Percentiles rank a stretch among this genome's conserved stretches.
Conservation (phyloP, 2,329 filamentous ascomycete genomes). For the Macrophomina tecta region DNA sequence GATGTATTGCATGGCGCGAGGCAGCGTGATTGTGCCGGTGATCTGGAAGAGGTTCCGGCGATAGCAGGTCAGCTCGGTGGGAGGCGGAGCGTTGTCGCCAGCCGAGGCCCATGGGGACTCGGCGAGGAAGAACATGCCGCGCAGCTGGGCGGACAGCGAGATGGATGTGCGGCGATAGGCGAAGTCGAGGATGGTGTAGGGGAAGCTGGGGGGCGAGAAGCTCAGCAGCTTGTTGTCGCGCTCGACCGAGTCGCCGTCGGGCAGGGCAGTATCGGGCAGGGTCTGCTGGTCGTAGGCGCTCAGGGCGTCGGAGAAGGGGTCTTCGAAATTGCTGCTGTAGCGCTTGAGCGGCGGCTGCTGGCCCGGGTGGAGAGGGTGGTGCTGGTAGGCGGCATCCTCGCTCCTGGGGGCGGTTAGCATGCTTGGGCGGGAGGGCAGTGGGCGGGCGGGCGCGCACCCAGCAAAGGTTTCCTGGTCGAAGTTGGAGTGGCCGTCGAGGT, state of each 20-base stretch:
- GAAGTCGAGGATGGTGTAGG: conserved; percentile 70
- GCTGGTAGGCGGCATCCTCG: conserved; percentile 56
- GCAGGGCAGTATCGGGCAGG: conserved; percentile 52
- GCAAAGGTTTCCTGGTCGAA: conserved; percentile 67
- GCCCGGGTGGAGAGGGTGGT: conserved; percentile 49
- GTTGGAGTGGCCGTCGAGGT: conserved; percentile 64
- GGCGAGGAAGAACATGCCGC: conserved; percentile 88
- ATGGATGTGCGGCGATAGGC: conserved; percentile 67
- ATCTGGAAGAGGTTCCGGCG: conserved; percentile 95
- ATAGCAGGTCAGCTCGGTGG: conserved; percentile 92
- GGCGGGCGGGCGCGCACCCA: conserved; percentile 53
- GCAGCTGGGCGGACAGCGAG: conserved; percentile 75
- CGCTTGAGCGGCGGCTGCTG: conserved; percentile 50
- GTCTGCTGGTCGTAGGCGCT: conserved; percentile 55
- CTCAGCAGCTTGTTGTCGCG: conserved; percentile 65
- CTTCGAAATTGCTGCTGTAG: conserved; percentile 56
- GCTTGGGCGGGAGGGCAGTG: conserved; percentile 29
- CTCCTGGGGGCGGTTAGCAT: conserved; percentile 50
- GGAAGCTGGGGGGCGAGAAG: conserved; percentile 55
- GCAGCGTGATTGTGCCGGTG: conserved; percentile 84
- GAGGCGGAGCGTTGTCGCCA: conserved; percentile 61
- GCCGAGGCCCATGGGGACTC: conserved; percentile 72
- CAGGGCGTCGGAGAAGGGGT: conserved; percentile 58
- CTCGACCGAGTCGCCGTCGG: conserved; percentile 65
- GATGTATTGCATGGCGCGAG: conserved; percentile 77